A percentile compares a stretch with the other conserved stretches of the same genome.
Conservation (phyloP, 148 eudicot species). For the Chenopodium album region DNA sequence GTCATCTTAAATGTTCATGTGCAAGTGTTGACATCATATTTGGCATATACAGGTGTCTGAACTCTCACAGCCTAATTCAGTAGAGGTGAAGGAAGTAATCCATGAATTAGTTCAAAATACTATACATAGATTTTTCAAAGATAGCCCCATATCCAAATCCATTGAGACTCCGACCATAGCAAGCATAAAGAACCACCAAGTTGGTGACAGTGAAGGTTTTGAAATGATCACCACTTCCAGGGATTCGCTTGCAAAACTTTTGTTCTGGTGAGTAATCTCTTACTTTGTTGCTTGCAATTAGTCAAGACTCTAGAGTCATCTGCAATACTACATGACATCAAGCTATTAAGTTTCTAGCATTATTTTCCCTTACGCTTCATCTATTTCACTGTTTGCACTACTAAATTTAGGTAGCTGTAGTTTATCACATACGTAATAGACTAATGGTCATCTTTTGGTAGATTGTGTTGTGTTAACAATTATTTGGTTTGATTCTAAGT, state of each 20-base stretch:
- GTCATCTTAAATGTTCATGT: neutral
- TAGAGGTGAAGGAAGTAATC: constrained; percentile 77
- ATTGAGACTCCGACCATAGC: constrained; percentile 35
- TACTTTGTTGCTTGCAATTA: constrained; percentile 13
- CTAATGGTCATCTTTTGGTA: neutral
- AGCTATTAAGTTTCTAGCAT: neutral
- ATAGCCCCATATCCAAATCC: constrained; percentile 34
- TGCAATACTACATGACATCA: neutral
- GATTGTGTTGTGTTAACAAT: neutral
- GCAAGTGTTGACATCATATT: constrained; percentile 3
- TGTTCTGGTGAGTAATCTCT: constrained; percentile 63
- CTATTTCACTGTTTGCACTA: neutral
- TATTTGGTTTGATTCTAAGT: neutral
- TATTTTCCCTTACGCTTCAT: neutral
- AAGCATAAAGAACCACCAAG: constrained; percentile 38
- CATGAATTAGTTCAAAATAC: constrained; percentile 63
- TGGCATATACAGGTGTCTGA: constrained; percentile 57
- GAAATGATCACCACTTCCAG: constrained; percentile 59
- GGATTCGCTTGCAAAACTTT: constrained; percentile 84
- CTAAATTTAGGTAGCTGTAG: neutral
- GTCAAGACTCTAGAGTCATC: neutral
- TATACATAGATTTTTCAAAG: constrained; percentile 50
- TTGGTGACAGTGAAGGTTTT: constrained; percentile 31
- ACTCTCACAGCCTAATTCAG: constrained; percentile 74
- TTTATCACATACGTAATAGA: neutral